Percentiles rank a stretch among this genome's conserved stretches.
Conservation (phyloP, 768 basidiomycete species). For the Rhizopogon sp. region DNA sequence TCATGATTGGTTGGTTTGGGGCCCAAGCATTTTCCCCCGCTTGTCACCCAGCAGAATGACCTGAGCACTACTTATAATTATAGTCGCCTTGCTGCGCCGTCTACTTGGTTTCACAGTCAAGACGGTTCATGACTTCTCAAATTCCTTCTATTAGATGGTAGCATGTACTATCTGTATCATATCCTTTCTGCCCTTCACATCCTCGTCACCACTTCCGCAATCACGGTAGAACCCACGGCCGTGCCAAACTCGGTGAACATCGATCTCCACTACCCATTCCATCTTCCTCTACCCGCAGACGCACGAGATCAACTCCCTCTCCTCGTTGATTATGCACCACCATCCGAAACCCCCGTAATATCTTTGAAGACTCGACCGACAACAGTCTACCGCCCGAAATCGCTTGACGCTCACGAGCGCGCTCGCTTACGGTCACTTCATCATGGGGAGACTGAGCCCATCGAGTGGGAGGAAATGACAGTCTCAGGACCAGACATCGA, state of each 20-base stretch:
- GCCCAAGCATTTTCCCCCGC: too few species aligned
- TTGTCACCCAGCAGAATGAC: too few species aligned
- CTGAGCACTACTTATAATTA: too few species aligned
- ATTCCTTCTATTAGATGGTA: not conserved
- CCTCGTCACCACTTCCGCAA: not conserved
- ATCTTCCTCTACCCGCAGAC: not conserved
- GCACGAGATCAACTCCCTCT: conserved; percentile 2
- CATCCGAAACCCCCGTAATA: conserved; percentile 5
- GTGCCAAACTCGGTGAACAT: not conserved
- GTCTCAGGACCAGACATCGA: conserved; percentile 73
- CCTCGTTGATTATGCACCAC: conserved; percentile 6
- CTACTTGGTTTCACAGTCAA: not conserved
- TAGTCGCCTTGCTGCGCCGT: too few species aligned
- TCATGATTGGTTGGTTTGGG: too few species aligned
- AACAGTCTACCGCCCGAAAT: conserved; percentile 56
- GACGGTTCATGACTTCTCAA: not conserved
- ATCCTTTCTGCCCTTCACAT: not conserved
- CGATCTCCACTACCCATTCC: not conserved
- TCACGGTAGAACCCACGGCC: not conserved
- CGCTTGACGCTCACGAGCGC: conserved; percentile 42
- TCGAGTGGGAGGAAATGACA: conserved; percentile 66
- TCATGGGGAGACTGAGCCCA: conserved; percentile 40
- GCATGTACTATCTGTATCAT: not conserved
- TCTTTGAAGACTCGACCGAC: conserved; percentile 40
- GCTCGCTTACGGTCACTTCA: conserved; percentile 50